These are phyloP conservation scores for Syncephalis fuscata DNA, from an alignment of 371 early-diverging fungal species.

Conservation along the genomic window DNA sequence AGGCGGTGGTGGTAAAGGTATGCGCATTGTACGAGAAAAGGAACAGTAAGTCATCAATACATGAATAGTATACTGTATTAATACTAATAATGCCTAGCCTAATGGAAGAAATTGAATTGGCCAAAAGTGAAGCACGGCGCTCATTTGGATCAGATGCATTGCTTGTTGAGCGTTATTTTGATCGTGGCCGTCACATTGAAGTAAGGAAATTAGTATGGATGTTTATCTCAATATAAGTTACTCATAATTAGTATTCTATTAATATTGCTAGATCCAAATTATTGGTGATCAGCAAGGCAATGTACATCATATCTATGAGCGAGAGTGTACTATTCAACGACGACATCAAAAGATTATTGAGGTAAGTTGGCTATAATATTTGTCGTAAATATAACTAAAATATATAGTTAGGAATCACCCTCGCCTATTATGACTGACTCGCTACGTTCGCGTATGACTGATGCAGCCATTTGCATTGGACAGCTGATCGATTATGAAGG, in stretches of 20 bases:
- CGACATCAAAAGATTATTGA: slow-evolving; percentile 79
- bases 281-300: slow-evolving; percentile 68
- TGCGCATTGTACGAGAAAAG: slow-evolving; percentile 48
- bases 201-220: not conserved
- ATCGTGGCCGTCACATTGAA: slow-evolving; percentile 69
- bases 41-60: not conserved
- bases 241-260: not conserved
- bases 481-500: slow-evolving; percentile 36
- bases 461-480: slow-evolving; percentile 35
- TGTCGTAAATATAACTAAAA: not conserved
- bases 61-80: slow-evolving; percentile 1
- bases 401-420: slow-evolving; percentile 27
- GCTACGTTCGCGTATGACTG: slow-evolving; percentile 30
- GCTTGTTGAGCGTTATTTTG: slow-evolving; percentile 84
- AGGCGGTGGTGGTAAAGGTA: slow-evolving; percentile 84
- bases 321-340: slow-evolving; percentile 81
- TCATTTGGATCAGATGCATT: slow-evolving; percentile 77
- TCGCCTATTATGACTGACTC: slow-evolving; percentile 27
- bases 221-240: not conserved
- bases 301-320: slow-evolving; percentile 68
- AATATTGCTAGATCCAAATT: slow-evolving; percentile 38
- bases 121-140: slow-evolving; percentile 62
- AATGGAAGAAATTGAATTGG: slow-evolving; percentile 58
- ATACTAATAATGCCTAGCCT: slow-evolving; percentile 40
- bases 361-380: slow-evolving; percentile 20